Base-by-base conservation (phyloP, 2,329 filamentous ascomycete species). In the Colletotrichum sublineola region DNA sequence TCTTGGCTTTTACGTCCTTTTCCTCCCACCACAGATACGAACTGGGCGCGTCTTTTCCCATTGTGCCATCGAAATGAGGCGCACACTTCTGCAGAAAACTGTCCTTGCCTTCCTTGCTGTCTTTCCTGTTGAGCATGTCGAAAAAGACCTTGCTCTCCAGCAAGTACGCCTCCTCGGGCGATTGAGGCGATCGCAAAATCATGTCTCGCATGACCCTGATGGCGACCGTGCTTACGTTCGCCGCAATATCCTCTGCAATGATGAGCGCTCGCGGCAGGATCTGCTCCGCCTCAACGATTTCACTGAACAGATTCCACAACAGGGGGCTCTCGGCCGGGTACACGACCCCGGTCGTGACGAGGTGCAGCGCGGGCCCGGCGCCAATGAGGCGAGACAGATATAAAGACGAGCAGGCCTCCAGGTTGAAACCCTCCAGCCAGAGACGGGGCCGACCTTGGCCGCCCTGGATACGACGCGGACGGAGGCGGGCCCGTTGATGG, bases 401-500 rank as follows among this genome's bases (percentile, higher is more conserved):
- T 80, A 88, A 95, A 11, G 89, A 91, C 63, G 87, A 90, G 77
- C 89, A 91, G 0, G 91, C 92, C 81, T 95, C 93, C 88, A 93
- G 91, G 71, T 90, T 86, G 77, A 95, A 85, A 1, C 92, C 55
- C 92, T 86, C 36, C 92, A 87, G 33, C 88, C 86, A 80, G 95
- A 95, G 24, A 94, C 92, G 78, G 94, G 93, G 64, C 92, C 93
- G 74, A 94, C 88, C 78, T 92, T 92, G 2, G 92, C 90, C 14
- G 83, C 81, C 52, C 82, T 79, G 75, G 88, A 89, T 52, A 84
- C 89, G 74, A 92, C 77, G 63, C 86, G 83, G 64, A 89, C 84
- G 61, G 84, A 84, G 64, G 86, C 86, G 1, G 89, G 85, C 24
- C 89, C 89, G 77, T 91, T 89, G 70, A 91, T 82, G 5, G 89